A percentile compares a stretch with the other conserved stretches of the same genome.
These are phyloP conservation scores for Pseudocercospora macadamiae DNA, from an alignment of 2,329 filamentous ascomycete genomes.

Conservation along the genomic window DNA sequence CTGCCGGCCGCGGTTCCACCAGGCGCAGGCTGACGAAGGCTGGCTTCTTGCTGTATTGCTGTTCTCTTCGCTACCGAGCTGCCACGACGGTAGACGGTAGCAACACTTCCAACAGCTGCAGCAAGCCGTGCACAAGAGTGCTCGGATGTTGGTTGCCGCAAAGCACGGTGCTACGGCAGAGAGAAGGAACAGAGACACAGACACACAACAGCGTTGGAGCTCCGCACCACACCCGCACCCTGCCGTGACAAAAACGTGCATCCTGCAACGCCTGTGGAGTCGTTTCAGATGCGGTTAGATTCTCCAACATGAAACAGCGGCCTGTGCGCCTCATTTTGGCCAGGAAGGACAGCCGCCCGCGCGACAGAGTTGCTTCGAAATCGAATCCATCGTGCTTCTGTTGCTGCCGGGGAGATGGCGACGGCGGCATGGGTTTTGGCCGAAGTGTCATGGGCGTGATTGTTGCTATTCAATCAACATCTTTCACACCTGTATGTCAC, in stretches of 20 bases:
- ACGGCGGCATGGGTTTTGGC: background rate
- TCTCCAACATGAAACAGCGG: slow-evolving; percentile 21
- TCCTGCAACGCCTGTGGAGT: slow-evolving; percentile 1
- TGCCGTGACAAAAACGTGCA: slow-evolving; percentile 11
- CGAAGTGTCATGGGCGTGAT: background rate
- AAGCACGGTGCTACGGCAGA: slow-evolving; percentile 7
- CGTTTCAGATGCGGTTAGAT: slow-evolving; percentile 12
- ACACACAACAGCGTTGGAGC: background rate
- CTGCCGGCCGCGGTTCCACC: background rate
- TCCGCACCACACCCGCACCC: background rate
- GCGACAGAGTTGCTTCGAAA: background rate
- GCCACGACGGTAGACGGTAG: slow-evolving; percentile 9
- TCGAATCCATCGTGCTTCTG: background rate
- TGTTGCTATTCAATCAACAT: too few relatives aligned
- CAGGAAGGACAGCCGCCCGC: background rate
- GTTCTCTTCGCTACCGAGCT: slow-evolving; percentile 15
- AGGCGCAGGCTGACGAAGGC: background rate
- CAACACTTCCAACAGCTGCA: slow-evolving; percentile 6
- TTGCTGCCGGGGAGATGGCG: background rate
- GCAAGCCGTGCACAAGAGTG: slow-evolving; percentile 12
- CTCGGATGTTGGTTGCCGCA: slow-evolving; percentile 1
- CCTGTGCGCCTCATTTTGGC: slow-evolving; percentile 16
- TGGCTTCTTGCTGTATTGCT: background rate
- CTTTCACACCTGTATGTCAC: background rate
- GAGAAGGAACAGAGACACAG: too few relatives aligned